These are phyloP conservation scores for Phlegmacium glaucopus DNA, from an alignment of 768 basidiomycete species.

Conservation along the genomic window DNA sequence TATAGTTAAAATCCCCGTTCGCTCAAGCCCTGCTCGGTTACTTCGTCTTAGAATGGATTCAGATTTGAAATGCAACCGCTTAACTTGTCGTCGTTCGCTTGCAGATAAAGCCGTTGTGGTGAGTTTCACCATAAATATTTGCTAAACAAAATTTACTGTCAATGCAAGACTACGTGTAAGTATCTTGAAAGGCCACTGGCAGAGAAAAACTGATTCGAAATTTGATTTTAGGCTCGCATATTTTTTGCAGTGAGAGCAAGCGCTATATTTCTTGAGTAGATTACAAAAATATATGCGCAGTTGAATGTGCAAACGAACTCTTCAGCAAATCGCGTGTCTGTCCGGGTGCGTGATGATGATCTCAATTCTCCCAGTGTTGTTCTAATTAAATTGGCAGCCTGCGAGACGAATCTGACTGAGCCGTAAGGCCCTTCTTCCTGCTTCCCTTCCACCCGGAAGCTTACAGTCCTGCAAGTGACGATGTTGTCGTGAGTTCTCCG, in stretches of 20 bases:
- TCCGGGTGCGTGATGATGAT: constrained; percentile 46
- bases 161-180: constrained; percentile 26
- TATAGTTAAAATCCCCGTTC: neutral
- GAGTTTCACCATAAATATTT: constrained; percentile 27
- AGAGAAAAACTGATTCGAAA: constrained; percentile 2
- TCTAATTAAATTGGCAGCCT: constrained; percentile 43
- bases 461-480: constrained; percentile 38
- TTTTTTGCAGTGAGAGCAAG: constrained; percentile 66
- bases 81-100: constrained; percentile 66
- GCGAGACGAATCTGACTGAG: constrained; percentile 76
- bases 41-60: constrained; percentile 61
- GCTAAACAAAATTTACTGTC: neutral
- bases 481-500: constrained; percentile 51
- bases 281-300: constrained; percentile 30
- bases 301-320: constrained; percentile 81
- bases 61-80: constrained; percentile 75
- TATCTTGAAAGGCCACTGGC: neutral
- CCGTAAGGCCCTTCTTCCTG: constrained; percentile 45
- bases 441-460: neutral
- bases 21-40: neutral
- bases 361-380: neutral
- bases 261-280: constrained; percentile 5
- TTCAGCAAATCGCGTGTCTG: constrained; percentile 77
- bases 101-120: constrained; percentile 85
- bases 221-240: constrained; percentile 67